Percentiles rank a stretch among this genome's conserved stretches.
Evolutionary conservation across 2,329 filamentous ascomycete genomes (phyloP).

Genomic region (Gremmenia infestans): DNA sequence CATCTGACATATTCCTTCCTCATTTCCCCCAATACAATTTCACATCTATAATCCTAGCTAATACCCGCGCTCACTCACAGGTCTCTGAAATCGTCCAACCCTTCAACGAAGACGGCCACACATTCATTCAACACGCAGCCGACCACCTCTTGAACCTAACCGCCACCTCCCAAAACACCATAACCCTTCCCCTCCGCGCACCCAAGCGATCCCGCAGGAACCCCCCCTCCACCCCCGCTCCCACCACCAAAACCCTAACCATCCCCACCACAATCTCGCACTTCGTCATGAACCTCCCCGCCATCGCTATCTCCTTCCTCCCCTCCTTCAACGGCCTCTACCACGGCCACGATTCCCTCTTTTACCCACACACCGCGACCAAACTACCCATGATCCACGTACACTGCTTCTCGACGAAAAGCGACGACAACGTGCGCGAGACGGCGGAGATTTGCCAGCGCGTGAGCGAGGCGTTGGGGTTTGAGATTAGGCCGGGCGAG

Average conservation of each 20-base stretch:
- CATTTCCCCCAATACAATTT: neutral
- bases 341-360: slow-evolving; percentile 60
- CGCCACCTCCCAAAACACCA: slow-evolving; percentile 46
- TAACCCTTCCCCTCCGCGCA: slow-evolving; percentile 37
- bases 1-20: slow-evolving; percentile 8
- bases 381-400: slow-evolving; percentile 80
- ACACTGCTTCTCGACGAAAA: slow-evolving; percentile 90
- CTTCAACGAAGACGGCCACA: slow-evolving; percentile 76
- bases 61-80: slow-evolving; percentile 32
- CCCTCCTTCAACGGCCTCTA: slow-evolving; percentile 74
- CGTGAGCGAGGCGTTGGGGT: slow-evolving; percentile 47
- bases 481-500: slow-evolving; percentile 40
- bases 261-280: slow-evolving; percentile 78
- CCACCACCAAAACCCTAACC: slow-evolving; percentile 39
- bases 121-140: slow-evolving; percentile 71
- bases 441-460: slow-evolving; percentile 59
- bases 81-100: slow-evolving; percentile 66
- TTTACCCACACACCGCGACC: slow-evolving; percentile 52
- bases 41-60: slow-evolving; percentile 1
- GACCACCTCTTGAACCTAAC: slow-evolving; percentile 51
- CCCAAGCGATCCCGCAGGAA: slow-evolving; percentile 35
- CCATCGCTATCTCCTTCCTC: slow-evolving; percentile 81
- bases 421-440: slow-evolving; percentile 63
- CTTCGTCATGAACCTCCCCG: slow-evolving; percentile 97
- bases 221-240: slow-evolving; percentile 28